phyloP scores from a whole-genome alignment of 2,329 filamentous ascomycete genomes.

The Cordyceps pruinosa region DNA sequence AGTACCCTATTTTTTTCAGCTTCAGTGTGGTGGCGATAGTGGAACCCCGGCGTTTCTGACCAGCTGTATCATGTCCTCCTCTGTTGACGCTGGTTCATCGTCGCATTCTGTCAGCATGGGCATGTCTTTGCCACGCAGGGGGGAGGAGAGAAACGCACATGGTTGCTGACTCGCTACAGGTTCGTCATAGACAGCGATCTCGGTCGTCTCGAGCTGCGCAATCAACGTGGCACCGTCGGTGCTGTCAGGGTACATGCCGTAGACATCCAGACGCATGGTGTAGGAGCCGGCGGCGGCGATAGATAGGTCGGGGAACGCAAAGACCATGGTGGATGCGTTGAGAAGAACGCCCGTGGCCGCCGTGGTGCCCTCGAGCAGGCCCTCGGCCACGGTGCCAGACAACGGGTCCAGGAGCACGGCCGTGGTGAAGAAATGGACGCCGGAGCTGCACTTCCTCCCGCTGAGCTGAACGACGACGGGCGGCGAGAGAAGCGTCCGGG shows the following conservation, averaged over 20 bases:
- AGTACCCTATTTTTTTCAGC: background rate
- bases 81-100: conserved; percentile 11
- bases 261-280: conserved; percentile 24
- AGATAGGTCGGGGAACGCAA: conserved; percentile 21
- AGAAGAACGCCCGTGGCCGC: conserved; percentile 16
- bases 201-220: conserved; percentile 15
- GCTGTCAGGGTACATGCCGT: conserved; percentile 17
- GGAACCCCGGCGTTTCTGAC: conserved; percentile 13
- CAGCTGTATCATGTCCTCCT: conserved; percentile 9
- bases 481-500: conserved; percentile 18
- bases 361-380: conserved; percentile 16
- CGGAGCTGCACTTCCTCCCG: conserved; percentile 3
- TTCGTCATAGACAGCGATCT: conserved; percentile 15
- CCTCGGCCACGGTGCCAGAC: conserved; percentile 16
- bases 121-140: background rate
- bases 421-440: conserved; percentile 23
- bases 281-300: conserved; percentile 20
- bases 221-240: conserved; percentile 13
- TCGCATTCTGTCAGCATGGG: background rate
- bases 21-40: conserved; percentile 8
- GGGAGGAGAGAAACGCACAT: background rate
- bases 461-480: conserved; percentile 18
- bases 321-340: conserved; percentile 16
- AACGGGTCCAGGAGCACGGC: conserved; percentile 17
- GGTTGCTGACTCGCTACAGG: conserved; percentile 11